Conservation (phyloP, 176 grass and related monocot species). For the Rhynchospora pubera region DNA sequence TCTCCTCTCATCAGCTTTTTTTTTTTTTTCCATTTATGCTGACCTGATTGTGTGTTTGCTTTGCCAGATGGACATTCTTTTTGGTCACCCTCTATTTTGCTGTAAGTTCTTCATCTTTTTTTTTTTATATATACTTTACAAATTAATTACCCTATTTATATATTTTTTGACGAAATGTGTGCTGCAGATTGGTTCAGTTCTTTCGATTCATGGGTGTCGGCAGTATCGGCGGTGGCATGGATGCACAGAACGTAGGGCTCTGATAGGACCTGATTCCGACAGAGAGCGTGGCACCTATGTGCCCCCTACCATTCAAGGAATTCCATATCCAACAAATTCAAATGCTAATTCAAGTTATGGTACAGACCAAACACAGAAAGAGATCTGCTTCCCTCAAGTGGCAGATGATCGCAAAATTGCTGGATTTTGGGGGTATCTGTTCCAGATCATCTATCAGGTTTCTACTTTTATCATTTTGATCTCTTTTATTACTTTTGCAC, state of each 20-base stretch:
- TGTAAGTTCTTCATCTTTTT: conserved; percentile 46
- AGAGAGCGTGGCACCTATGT: conserved; percentile 37
- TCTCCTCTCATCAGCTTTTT: neutral
- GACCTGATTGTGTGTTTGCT: neutral
- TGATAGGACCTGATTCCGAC: conserved; percentile 14
- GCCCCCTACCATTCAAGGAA: conserved; percentile 29
- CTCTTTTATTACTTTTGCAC: neutral
- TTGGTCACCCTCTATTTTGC: conserved; percentile 79
- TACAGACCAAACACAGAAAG: conserved; percentile 26
- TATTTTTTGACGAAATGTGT: neutral
- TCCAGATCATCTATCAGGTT: conserved; percentile 78
- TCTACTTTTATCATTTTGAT: neutral
- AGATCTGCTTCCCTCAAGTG: conserved; percentile 22
- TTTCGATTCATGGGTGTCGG: conserved; percentile 65
- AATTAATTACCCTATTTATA: no score
- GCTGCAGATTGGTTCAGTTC: conserved; percentile 52
- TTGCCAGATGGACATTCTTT: conserved; percentile 76
- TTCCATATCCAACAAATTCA: conserved; percentile 10
- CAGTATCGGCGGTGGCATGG: conserved; percentile 15
- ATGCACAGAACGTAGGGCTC: conserved; percentile 17
- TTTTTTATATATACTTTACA: no score
- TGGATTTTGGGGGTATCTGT: conserved; percentile 73
- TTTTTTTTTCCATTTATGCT: neutral
- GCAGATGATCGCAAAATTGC: conserved; percentile 36
- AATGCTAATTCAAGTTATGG: neutral